Evolutionary conservation across 345 rosid species (phyloP).

Genomic region (Aquilaria sinensis): DNA sequence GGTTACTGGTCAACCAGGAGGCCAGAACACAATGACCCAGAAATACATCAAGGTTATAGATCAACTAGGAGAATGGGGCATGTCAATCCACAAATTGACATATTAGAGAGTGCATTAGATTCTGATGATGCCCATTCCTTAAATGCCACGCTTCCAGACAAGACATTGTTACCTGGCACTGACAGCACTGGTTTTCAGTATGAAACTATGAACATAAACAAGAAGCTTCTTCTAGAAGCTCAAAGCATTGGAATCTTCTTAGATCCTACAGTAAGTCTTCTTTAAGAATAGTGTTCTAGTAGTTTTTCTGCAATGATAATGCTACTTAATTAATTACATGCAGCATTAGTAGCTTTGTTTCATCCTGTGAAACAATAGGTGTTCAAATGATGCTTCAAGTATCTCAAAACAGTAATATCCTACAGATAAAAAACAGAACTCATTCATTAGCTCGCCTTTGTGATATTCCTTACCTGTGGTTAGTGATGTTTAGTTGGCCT

Average conservation of each 20-base stretch:
- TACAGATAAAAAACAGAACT: too few species aligned
- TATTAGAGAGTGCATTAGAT: slow-evolving; percentile 25
- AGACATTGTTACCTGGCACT: slow-evolving; percentile 25
- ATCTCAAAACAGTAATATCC: too few species aligned
- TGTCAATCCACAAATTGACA: slow-evolving; percentile 47
- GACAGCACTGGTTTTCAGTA: slow-evolving; percentile 50
- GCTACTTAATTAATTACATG: slow-evolving; percentile 7
- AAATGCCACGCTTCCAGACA: slow-evolving; percentile 43
- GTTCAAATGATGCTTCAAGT: not conserved
- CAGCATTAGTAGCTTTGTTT: slow-evolving; percentile 5
- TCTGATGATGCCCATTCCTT: slow-evolving; percentile 32
- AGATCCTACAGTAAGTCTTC: slow-evolving; percentile 60
- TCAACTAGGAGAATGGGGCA: slow-evolving; percentile 38
- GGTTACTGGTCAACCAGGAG: slow-evolving; percentile 45
- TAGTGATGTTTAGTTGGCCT: too few species aligned
- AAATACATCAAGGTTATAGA: slow-evolving; percentile 28
- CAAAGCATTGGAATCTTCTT: slow-evolving; percentile 79
- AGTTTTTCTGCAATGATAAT: not conserved
- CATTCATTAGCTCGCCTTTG: too few species aligned
- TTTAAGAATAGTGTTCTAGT: slow-evolving; percentile 4
- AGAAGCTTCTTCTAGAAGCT: slow-evolving; percentile 72
- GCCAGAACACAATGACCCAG: slow-evolving; percentile 46
- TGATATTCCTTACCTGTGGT: too few species aligned
- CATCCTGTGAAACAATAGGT: not conserved
- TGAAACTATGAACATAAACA: slow-evolving; percentile 52